Percentiles rank a stretch among this genome's conserved stretches.
phyloP scores from a whole-genome alignment of 768 basidiomycete genomes.

The Tricholoma saponaceum region DNA sequence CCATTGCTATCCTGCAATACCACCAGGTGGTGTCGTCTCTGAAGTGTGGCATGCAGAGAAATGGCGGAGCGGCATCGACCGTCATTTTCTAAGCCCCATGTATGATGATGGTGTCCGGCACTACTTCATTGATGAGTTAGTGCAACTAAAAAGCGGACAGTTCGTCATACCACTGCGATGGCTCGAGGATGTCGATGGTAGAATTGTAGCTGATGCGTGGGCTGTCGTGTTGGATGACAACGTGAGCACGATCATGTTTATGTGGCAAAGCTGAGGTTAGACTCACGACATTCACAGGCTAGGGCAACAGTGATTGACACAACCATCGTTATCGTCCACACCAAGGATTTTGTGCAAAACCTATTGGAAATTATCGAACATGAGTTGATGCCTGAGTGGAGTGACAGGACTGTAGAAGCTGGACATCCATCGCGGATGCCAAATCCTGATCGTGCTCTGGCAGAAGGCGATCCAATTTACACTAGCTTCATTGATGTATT shows the following conservation, averaged over 20 bases:
- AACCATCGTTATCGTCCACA: too few relatives aligned
- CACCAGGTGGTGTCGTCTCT: slow-evolving; percentile 18
- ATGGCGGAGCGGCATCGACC: slow-evolving; percentile 21
- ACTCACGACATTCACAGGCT: too few relatives aligned
- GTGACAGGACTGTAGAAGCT: too few relatives aligned
- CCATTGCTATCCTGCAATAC: slow-evolving; percentile 25
- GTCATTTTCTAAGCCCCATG: slow-evolving; percentile 23
- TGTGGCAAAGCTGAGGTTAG: too few relatives aligned
- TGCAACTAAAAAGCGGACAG: slow-evolving; percentile 8
- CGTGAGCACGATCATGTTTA: background rate
- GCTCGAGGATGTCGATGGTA: slow-evolving; percentile 16
- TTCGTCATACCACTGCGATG: slow-evolving; percentile 20
- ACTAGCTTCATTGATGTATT: too few relatives aligned
- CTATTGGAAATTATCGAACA: too few relatives aligned
- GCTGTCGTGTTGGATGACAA: background rate
- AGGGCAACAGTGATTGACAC: too few relatives aligned
- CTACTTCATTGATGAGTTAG: slow-evolving; percentile 21
- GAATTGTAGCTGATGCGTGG: background rate
- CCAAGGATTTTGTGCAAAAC: too few relatives aligned
- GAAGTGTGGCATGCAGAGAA: slow-evolving; percentile 29
- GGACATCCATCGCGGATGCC: background rate
- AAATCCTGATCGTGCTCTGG: background rate
- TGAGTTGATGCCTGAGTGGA: background rate
- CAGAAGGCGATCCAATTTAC: too few relatives aligned
- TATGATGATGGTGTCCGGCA: slow-evolving; percentile 18